Percentiles rank a stretch among this genome's conserved stretches.
These are phyloP conservation scores for Fusarium temperatum DNA, from an alignment of 2,329 filamentous ascomycete genomes.

Conservation along the genomic window DNA sequence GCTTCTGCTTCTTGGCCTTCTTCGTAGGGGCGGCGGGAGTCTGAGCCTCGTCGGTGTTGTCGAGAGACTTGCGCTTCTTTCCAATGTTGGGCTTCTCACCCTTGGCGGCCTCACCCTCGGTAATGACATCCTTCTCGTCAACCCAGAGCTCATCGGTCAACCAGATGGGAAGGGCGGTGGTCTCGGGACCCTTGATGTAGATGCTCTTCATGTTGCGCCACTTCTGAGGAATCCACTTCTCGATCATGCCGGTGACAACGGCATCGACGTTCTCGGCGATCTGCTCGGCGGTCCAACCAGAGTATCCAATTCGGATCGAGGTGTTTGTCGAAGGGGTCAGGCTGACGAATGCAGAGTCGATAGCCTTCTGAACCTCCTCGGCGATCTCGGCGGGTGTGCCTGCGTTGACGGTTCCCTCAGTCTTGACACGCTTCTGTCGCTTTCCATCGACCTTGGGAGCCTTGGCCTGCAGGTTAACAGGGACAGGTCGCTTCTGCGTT, in stretches of 20 bases:
- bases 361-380: slow-evolving; percentile 80
- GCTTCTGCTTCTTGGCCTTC: slow-evolving; percentile 47
- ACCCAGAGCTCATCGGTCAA: slow-evolving; percentile 91
- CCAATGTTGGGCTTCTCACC: slow-evolving; percentile 65
- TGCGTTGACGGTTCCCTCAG: slow-evolving; percentile 51
- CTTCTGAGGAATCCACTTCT: slow-evolving; percentile 83
- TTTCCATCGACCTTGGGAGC: slow-evolving; percentile 69
- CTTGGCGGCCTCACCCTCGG: slow-evolving; percentile 62
- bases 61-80: slow-evolving; percentile 70
- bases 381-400: slow-evolving; percentile 74
- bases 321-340: slow-evolving; percentile 82
- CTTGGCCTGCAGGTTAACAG: slow-evolving; percentile 74
- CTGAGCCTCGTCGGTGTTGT: slow-evolving; percentile 55
- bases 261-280: slow-evolving; percentile 82
- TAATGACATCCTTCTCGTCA: slow-evolving; percentile 77
- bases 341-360: slow-evolving; percentile 81
- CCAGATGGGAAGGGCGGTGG: slow-evolving; percentile 92
- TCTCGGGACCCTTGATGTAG: slow-evolving; percentile 91
- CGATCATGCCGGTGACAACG: slow-evolving; percentile 74
- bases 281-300: slow-evolving; percentile 77
- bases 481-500: slow-evolving; percentile 85
- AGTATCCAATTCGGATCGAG: slow-evolving; percentile 80
- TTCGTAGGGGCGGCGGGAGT: slow-evolving; percentile 52
- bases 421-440: slow-evolving; percentile 63
- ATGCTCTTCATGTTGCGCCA: slow-evolving; percentile 87